Evolutionary conservation across 805 yeast genomes (phyloP), one percentile per base, ranked within the genome.

Genomic region (Alloascoidea africana): DNA sequence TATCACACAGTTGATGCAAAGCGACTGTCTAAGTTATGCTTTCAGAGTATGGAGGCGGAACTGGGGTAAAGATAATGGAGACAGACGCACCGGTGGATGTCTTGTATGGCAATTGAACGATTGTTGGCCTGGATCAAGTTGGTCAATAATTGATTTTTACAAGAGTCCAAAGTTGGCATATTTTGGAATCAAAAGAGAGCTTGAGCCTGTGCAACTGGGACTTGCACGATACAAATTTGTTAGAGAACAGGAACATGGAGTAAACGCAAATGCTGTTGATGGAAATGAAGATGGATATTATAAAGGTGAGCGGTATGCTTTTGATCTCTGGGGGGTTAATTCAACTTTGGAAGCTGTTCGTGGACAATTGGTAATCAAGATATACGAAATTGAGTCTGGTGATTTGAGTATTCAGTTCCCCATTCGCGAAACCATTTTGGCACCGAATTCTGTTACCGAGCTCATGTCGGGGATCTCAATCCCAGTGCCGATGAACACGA

Each of bases 61-160:
- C 38, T 69, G 74, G 75, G n/a, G n/a, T n/a, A 51, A 53, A 18
- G 52, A 50, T 3, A 49, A 48, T 3, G 56, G 57, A 2, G 44
- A 53, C 27, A 54, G 66, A 33, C 52, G 56, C 32, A 47, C 49
- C 32, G 65, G 68, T 13, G 75, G 74, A 2, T 62, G 68, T 3
- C 47, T 69, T 30, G 71, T 69, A 4, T 69, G 75, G 75, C 75
- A 69, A 49, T 47, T 65, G 17, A 66, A 69, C 42, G 74, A 69
- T 46, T 66, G 70, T 40, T 67, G 71, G 68, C 74, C 74, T 1
- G 66, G 58, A 2, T 59, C 71, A 1, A 56, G 65, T n/a, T 69
- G 75, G 74, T 52, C 73, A 1, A 49, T 68, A 18, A 53, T 60
- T 14, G 75, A 69, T 44, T 60, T 46, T 40, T 62, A 52, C 38